Conservation (phyloP, 169 alveolate species). For the Plasmodium inui region DNA sequence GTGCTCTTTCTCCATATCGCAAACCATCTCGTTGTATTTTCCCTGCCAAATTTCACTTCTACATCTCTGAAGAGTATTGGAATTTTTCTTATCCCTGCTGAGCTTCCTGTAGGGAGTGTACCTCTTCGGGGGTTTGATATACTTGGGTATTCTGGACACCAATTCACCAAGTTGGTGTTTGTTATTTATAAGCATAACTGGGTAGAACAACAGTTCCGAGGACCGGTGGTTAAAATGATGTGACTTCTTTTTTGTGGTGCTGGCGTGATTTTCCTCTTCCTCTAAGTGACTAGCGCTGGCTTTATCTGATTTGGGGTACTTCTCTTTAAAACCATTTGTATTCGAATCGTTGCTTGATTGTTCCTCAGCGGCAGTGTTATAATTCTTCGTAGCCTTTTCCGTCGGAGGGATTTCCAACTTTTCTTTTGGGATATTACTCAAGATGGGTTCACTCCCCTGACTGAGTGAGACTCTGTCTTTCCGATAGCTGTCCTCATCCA, state of each 20-base stretch:
- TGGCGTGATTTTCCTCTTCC: background rate
- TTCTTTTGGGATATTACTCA: background rate
- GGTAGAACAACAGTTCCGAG: slow-evolving; percentile 19
- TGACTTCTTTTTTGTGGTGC: background rate
- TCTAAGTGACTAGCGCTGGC: background rate
- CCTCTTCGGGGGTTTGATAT: slow-evolving; percentile 63
- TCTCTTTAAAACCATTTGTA: background rate
- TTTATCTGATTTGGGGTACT: background rate
- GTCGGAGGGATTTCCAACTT: background rate
- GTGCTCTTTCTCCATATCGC: slow-evolving; percentile 24
- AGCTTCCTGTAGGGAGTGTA: slow-evolving; percentile 74
- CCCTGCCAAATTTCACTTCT: slow-evolving; percentile 68
- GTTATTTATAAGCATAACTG: slow-evolving; percentile 39
- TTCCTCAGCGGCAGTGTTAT: background rate
- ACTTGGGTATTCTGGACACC: slow-evolving; percentile 60
- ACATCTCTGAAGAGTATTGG: slow-evolving; percentile 58
- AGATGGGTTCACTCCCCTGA: background rate
- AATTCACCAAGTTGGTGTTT: slow-evolving; percentile 67
- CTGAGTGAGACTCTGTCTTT: background rate
- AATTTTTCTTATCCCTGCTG: slow-evolving; percentile 37
- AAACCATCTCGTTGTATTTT: slow-evolving; percentile 32
- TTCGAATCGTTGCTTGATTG: background rate
- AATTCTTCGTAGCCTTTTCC: background rate
- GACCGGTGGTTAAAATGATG: background rate
- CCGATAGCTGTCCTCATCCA: background rate